A percentile compares a stretch with the other conserved stretches of the same genome.
Conservation (phyloP, 352 stramenopile genomes). For the Phytophthora sp. region DNA sequence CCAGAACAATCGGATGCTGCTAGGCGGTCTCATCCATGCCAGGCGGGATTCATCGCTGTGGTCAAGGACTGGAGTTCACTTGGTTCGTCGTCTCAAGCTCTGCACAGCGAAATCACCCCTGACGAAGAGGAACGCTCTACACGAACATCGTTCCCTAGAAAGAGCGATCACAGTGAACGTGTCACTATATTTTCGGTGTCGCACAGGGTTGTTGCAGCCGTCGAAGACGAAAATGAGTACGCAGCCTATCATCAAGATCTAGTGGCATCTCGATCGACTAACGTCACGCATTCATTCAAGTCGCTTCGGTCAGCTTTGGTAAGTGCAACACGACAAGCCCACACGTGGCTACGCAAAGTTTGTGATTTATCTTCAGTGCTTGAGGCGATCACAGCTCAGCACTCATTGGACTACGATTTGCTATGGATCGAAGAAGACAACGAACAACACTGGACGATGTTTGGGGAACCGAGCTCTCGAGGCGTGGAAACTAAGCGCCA, state of each 20-base stretch:
- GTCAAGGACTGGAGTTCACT: neutral
- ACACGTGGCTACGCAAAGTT: slow-evolving; percentile 10
- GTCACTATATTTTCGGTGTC: neutral
- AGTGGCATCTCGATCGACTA: neutral
- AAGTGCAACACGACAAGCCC: slow-evolving; percentile 9
- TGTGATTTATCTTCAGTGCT: neutral
- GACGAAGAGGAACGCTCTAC: neutral
- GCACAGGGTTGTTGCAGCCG: slow-evolving; percentile 6
- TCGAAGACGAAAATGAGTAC: slow-evolving; percentile 5
- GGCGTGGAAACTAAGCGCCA: no score
- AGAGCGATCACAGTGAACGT: neutral
- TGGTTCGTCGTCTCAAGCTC: neutral
- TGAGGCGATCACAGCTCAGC: neutral
- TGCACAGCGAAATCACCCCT: neutral
- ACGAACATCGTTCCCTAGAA: neutral
- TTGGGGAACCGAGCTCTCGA: slow-evolving; percentile 25
- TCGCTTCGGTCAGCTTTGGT: slow-evolving; percentile 11
- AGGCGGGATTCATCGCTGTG: slow-evolving; percentile 3
- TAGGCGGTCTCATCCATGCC: no score
- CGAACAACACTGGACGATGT: slow-evolving; percentile 33
- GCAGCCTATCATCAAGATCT: neutral
- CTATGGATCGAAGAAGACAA: slow-evolving; percentile 19
- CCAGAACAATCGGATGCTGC: neutral
- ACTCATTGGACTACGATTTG: slow-evolving; percentile 30
- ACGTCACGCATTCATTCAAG: neutral